These are phyloP conservation scores for Aspergillus uvarum DNA, from an alignment of 2,329 filamentous ascomycete genomes.

Conservation along the genomic window DNA sequence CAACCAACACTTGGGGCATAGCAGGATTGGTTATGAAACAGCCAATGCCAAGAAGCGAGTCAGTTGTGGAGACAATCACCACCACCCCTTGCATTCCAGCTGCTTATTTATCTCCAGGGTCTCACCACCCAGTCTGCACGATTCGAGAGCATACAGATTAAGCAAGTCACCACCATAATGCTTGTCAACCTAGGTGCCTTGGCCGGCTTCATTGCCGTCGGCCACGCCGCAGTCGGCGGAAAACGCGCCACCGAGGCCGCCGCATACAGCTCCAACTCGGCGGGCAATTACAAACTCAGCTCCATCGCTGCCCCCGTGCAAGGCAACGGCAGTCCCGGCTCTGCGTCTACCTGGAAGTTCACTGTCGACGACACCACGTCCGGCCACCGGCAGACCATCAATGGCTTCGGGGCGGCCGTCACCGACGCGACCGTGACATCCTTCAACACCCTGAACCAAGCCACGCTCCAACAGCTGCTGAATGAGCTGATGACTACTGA, in stretches of 20 bases:
- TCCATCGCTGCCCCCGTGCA: constrained; percentile 21
- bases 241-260: constrained; percentile 22
- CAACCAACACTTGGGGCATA: neutral
- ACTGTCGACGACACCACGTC: constrained; percentile 27
- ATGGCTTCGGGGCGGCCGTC: constrained; percentile 40
- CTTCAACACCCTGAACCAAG: constrained; percentile 33
- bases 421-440: constrained; percentile 41
- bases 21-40: neutral
- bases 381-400: constrained; percentile 29
- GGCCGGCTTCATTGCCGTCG: constrained; percentile 12
- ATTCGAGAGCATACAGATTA: neutral
- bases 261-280: constrained; percentile 29
- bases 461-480: constrained; percentile 31
- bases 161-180: neutral
- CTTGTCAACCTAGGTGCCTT: neutral
- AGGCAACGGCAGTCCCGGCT: constrained; percentile 20
- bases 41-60: neutral
- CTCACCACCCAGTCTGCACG: neutral
- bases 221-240: constrained; percentile 11
- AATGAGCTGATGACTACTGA: constrained; percentile 34
- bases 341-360: constrained; percentile 27
- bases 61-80: neutral
- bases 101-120: neutral
- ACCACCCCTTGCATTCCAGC: neutral
- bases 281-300: constrained; percentile 28